These are phyloP conservation scores for Cladosporium oxysporum DNA, from an alignment of 2,329 filamentous ascomycete species.

Conservation along the genomic window DNA sequence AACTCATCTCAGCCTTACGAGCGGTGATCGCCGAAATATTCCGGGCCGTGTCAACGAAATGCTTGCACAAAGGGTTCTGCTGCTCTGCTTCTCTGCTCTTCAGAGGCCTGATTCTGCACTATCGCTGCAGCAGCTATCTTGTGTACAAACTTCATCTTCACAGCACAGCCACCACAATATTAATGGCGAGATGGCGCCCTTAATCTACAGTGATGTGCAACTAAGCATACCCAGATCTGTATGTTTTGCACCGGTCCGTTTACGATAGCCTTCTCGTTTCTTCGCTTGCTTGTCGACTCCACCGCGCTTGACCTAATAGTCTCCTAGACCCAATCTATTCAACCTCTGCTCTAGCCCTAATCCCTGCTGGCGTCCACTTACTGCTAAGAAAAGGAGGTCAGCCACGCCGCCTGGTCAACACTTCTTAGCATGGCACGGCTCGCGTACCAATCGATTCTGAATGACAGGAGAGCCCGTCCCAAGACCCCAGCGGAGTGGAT, in stretches of 20 bases:
- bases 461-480: conserved; percentile 13
- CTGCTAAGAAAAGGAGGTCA: conserved; percentile 17
- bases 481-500: conserved; percentile 1
- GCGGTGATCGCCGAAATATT: conserved; percentile 6
- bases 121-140: not conserved
- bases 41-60: not conserved
- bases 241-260: conserved; percentile 15
- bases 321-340: conserved; percentile 7
- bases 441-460: conserved; percentile 13
- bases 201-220: not conserved
- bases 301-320: conserved; percentile 11
- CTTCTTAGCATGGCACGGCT: conserved; percentile 8
- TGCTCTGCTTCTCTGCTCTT: not conserved
- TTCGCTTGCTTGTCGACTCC: conserved; percentile 17
- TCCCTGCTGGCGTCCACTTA: not conserved
- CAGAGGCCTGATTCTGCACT: not conserved
- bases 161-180: not conserved
- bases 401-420: conserved; percentile 11
- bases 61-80: conserved; percentile 3
- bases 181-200: not conserved
- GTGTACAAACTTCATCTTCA: not conserved
- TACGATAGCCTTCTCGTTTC: conserved; percentile 13
- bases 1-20: conserved; percentile 3
- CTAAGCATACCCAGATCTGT: conserved; percentile 16
- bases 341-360: not conserved